Base-by-base conservation (phyloP, 1,284 basidiomycete genomes). In the Xerocomus amazonicus region DNA sequence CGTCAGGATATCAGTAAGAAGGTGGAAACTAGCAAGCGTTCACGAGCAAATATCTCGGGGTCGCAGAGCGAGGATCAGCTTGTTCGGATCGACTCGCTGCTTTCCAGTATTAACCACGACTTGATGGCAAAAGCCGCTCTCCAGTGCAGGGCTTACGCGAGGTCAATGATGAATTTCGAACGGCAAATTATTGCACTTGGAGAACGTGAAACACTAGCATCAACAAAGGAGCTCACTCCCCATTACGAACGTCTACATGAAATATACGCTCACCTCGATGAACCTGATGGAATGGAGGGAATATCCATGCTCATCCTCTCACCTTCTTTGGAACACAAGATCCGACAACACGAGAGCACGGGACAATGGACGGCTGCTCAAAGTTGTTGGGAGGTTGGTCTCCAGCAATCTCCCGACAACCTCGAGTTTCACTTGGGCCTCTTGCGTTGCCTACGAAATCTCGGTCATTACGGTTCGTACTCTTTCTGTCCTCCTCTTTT, bases 281-380 rank as follows among this genome's bases (percentile, higher is more conserved):
- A 99, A 66, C 97, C 97, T 0, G 97, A 99, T 70, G 97, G 97
- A 10, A 99, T 99, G 97, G 95, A 98, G 70, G 97, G 97, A 0
- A 82, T 99, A 26, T 97, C 97, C 0, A 87, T 90, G 1, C 73
- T 88, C 54, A 91, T 99, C 51, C 74, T 97, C 12, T 83, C 90
- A 0, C 97, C 97, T 0, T 91, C 92, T 1, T 71, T 99, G 43
- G 92, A 98, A 59, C 92, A 98, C 69, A 95, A 98, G 69, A 99
- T 99, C 53, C 86, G 97, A 41, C 92, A 99, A 61, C 97, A 99
- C 63, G 97, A 99, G 69, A 97, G 90, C 58, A 97, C 92, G 1
- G 97, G 97, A 4, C 79, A 87, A 37, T 99, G 97, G 97, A 99
- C 97, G 1, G 90, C 94, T 4, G 97, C 97, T 5, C 97, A 99